phyloP scores from a whole-genome alignment of 345 rosid genomes.

The Dovyalis caffra region DNA sequence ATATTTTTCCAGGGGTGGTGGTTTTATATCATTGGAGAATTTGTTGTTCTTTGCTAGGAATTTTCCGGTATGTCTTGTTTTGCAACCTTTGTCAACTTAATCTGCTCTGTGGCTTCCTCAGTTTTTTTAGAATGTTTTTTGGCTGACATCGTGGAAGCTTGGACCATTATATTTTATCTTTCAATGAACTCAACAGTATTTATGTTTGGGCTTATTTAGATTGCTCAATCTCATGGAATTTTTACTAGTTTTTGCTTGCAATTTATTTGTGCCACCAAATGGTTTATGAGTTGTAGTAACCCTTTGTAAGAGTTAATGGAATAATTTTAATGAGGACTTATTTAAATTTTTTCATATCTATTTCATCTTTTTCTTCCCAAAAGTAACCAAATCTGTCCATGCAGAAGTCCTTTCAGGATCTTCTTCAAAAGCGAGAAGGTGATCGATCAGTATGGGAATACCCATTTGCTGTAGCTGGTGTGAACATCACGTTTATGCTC shows the following conservation, averaged over 20 bases:
- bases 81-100: not conserved
- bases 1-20: constrained; percentile 84
- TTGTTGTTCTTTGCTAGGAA: constrained; percentile 78
- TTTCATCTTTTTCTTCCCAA: not conserved
- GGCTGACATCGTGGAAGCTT: not conserved
- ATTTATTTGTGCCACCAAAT: not conserved
- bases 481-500: constrained; percentile 97
- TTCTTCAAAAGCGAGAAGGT: constrained; percentile 88
- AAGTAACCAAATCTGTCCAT: constrained; percentile 9
- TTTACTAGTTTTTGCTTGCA: not conserved
- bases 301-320: not conserved
- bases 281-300: not conserved
- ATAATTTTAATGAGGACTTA: not conserved
- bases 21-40: constrained; percentile 97
- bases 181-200: not conserved
- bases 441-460: constrained; percentile 97
- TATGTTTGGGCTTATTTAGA: not conserved
- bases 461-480: constrained; percentile 99
- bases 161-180: not conserved
- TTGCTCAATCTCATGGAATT: not conserved
- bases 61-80: constrained; percentile 60
- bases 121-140: not conserved
- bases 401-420: constrained; percentile 91
- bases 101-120: not conserved
- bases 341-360: not conserved